These are phyloP conservation scores for Daphne laureola DNA, from an alignment of 441 rosid species.

Conservation along the genomic window DNA sequence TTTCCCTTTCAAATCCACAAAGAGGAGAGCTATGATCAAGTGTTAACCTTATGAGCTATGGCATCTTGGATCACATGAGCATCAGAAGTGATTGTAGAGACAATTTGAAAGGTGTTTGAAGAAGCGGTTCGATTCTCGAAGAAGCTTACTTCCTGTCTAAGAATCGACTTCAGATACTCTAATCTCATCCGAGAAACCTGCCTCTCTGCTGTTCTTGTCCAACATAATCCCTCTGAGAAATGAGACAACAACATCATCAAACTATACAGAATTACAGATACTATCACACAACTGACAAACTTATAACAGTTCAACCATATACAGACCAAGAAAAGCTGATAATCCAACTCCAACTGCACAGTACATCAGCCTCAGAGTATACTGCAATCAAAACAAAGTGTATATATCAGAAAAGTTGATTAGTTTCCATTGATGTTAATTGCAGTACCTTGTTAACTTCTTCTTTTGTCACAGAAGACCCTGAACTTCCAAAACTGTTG, in stretches of 20 bases:
- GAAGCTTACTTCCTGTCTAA: conserved; percentile 35
- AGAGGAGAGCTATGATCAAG: not conserved
- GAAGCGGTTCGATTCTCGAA: conserved; percentile 31
- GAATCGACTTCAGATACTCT: conserved; percentile 35
- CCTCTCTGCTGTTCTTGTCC: conserved; percentile 45
- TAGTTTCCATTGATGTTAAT: not conserved
- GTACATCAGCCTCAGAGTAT: conserved; percentile 24
- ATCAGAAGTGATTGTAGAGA: conserved; percentile 31
- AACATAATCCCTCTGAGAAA: conserved; percentile 34
- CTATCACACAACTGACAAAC: not conserved
- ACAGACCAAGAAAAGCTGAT: conserved; percentile 31
- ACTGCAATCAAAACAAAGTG: conserved; percentile 17
- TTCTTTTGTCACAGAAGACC: conserved; percentile 12
- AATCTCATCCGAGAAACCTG: conserved; percentile 34
- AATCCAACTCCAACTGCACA: conserved; percentile 25
- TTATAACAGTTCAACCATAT: not conserved
- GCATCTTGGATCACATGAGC: conserved; percentile 34
- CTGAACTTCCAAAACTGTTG: conserved; percentile 22
- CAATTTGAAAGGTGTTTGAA: conserved; percentile 27
- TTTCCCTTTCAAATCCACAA: not conserved
- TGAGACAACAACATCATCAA: not conserved
- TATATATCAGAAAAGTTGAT: not conserved
- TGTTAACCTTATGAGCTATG: conserved; percentile 31
- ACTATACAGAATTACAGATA: not conserved
- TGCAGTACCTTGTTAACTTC: conserved; percentile 30